These are phyloP conservation scores for Candida tammaniensis DNA, from an alignment of 805 yeast species.

Conservation along the genomic window DNA sequence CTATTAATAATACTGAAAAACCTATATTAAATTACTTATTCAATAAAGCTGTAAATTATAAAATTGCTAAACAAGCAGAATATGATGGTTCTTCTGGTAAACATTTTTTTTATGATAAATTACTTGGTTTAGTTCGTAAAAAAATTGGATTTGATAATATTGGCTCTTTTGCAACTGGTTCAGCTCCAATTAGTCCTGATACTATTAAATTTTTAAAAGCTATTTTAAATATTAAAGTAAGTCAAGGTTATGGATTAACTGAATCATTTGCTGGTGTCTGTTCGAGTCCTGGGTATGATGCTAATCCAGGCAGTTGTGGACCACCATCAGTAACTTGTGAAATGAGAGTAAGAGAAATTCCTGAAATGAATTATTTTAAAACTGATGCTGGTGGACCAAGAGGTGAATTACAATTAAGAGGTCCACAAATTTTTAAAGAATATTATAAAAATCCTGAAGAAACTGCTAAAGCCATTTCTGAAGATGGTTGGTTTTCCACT, in stretches of 20 bases:
- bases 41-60: conserved; percentile 19
- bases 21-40: conserved; percentile 23
- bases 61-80: conserved; percentile 28
- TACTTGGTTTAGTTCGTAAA: conserved; percentile 27
- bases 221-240: conserved; percentile 52
- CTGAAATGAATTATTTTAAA: conserved; percentile 53
- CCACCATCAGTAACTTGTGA: conserved; percentile 52
- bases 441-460: conserved; percentile 51
- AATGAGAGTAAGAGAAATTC: conserved; percentile 59
- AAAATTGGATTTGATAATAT: conserved; percentile 36
- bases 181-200: conserved; percentile 70
- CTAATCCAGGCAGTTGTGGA: conserved; percentile 33
- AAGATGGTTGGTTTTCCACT: conserved; percentile 56
- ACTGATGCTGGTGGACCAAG: conserved; percentile 27
- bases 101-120: conserved; percentile 32
- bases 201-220: conserved; percentile 61
- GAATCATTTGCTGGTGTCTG: conserved; percentile 60
- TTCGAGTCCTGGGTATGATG: conserved; percentile 40
- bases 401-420: conserved; percentile 58
- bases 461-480: conserved; percentile 41
- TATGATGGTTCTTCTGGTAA: conserved; percentile 37
- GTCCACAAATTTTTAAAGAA: conserved; percentile 54
- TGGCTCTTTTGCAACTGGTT: conserved; percentile 37
- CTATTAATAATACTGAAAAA: conserved; percentile 24
- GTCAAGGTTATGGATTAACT: conserved; percentile 73